Evolutionary conservation across 164 flowering plant genomes (phyloP).

Genomic region (Chimonanthus salicifolius): DNA sequence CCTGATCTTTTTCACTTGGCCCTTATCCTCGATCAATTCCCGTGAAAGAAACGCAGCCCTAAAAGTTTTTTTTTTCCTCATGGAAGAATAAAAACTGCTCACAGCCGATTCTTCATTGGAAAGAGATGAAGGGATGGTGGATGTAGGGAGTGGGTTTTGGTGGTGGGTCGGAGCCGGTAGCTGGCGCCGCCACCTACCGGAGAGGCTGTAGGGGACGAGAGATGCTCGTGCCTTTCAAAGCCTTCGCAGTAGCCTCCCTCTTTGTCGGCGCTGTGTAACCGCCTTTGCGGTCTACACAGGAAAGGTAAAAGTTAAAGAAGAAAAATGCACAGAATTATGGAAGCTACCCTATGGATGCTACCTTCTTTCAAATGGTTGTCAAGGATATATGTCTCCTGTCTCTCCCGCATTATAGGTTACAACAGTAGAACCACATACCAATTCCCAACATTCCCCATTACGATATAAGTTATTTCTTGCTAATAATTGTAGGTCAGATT

Average conservation of each 20-base stretch:
- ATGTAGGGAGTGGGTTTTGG: conserved; percentile 24
- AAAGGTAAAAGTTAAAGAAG: conserved; percentile 13
- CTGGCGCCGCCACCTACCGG: conserved; percentile 36
- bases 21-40: no score
- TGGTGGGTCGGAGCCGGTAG: conserved; percentile 59
- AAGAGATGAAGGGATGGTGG: not conserved
- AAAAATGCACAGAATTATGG: not conserved
- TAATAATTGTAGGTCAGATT: no score
- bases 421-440: not conserved
- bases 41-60: no score
- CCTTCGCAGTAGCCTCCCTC: conserved; percentile 78
- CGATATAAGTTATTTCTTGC: no score
- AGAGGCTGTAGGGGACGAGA: conserved; percentile 39
- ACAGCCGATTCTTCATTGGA: not conserved
- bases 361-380: not conserved
- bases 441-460: no score
- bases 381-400: not conserved
- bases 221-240: conserved; percentile 63
- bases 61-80: no score
- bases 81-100: no score
- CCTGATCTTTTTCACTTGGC: no score
- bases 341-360: not conserved
- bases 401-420: not conserved
- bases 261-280: conserved; percentile 66
- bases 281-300: conserved; percentile 56